Conservation (phyloP, 1,284 basidiomycete genomes). For the Leccinum glutinopallens region DNA sequence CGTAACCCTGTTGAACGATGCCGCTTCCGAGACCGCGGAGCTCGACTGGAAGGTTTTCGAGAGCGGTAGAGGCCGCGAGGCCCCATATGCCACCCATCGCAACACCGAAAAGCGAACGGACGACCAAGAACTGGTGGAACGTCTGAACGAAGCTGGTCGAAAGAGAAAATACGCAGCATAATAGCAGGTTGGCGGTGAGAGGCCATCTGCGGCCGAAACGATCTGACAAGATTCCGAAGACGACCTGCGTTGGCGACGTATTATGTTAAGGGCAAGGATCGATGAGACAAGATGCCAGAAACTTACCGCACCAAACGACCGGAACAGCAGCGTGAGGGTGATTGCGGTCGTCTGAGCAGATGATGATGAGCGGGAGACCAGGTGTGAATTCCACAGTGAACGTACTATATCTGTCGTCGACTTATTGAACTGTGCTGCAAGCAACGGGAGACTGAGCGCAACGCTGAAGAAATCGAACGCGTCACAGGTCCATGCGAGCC, state of each 20-base stretch:
- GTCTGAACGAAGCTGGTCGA: slow-evolving; percentile 73
- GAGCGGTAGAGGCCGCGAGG: slow-evolving; percentile 70
- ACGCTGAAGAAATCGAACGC: slow-evolving; percentile 87
- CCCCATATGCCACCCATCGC: slow-evolving; percentile 91
- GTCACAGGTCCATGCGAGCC: slow-evolving; percentile 81
- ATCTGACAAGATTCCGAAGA: slow-evolving; percentile 85
- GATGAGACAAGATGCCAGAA: not conserved
- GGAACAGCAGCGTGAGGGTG: slow-evolving; percentile 90
- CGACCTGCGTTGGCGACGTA: slow-evolving; percentile 40
- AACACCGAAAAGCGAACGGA: slow-evolving; percentile 81
- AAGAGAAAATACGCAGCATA: slow-evolving; percentile 77
- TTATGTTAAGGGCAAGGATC: not conserved
- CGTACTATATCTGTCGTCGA: slow-evolving; percentile 57
- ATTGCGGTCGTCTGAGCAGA: slow-evolving; percentile 73
- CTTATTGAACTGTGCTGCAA: slow-evolving; percentile 58
- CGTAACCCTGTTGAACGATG: slow-evolving; percentile 84
- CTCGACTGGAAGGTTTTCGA: slow-evolving; percentile 90
- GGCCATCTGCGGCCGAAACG: slow-evolving; percentile 94
- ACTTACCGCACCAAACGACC: slow-evolving; percentile 80
- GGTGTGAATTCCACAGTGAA: slow-evolving; percentile 4
- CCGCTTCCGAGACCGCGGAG: slow-evolving; percentile 89
- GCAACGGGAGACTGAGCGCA: slow-evolving; percentile 64
- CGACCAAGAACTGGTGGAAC: slow-evolving; percentile 66
- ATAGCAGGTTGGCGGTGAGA: slow-evolving; percentile 73
- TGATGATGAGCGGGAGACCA: slow-evolving; percentile 4